Evolutionary conservation across 371 early-diverging fungal genomes (phyloP), one percentile per base, ranked within the genome.

Genomic region (Mucor indicus): DNA sequence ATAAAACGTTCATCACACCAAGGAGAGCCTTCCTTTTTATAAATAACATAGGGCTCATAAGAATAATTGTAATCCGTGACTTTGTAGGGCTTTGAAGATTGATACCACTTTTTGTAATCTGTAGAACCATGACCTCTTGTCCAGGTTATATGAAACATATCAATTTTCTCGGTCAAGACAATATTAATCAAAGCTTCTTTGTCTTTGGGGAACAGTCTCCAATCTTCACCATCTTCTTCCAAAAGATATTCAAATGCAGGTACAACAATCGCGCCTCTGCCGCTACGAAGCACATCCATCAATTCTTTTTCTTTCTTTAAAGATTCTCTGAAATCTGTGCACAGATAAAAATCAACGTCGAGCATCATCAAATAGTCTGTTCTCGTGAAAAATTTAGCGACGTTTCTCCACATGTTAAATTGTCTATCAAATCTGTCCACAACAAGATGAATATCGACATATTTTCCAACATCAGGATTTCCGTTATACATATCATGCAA

Each of bases 1-100:
- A 83, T 67, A 45, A 83, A 85, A 7, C 84, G 70, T 53, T 82
- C 85, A 41, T 85, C 84, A 54, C 85, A 83, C 83, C 81, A 83
- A 6, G 79, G 77, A 0, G 81, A 64, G 9, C 79, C 79, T 42
- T 83, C 81, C 53, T 77, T 79, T 46, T 79, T 79, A 45, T 74
- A 71, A 32, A 83, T 71, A 16, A 83, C 83, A 53, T 81, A 80
- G 10, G 83, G 81, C 38, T 83, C 81, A 46, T 83, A 83, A n/a
- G 79, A 75, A 55, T 63, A 73, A 40, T 73, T 79, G 57, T 80
- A 81, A 7, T 66, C 66, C 6, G 65, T 66, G 13, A 80, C 80
- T 41, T 62, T 61, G 45, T 82, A 79, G 16, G 71, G 73, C 2
- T 63, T 52, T n/a, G 60, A 57, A 8, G 68, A 48, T 5, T 55